Evolutionary conservation across 768 basidiomycete species (phyloP).

Genomic region (Lentinula raphanica): DNA sequence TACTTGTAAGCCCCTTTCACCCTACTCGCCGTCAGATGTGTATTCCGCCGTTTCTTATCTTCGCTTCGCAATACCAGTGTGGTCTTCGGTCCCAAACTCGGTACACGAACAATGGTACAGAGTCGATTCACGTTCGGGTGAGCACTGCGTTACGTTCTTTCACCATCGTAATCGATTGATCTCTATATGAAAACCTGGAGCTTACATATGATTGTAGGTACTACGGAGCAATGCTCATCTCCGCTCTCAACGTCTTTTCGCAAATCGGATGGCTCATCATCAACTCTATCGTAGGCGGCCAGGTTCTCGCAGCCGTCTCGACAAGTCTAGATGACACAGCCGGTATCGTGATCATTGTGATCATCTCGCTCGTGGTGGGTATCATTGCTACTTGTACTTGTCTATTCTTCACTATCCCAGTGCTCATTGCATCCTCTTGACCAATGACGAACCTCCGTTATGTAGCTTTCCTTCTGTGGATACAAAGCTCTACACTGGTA

Average conservation of each 20-base stretch:
- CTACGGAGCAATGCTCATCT: slow-evolving; percentile 48
- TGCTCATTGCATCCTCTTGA: too few relatives aligned
- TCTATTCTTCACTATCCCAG: neutral
- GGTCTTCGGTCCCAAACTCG: slow-evolving; percentile 76
- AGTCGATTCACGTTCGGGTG: slow-evolving; percentile 55
- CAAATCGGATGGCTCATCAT: slow-evolving; percentile 63
- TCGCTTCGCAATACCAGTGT: slow-evolving; percentile 21
- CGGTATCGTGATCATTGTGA: slow-evolving; percentile 36
- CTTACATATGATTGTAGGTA: slow-evolving; percentile 38
- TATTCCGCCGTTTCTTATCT: neutral
- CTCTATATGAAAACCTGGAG: too few relatives aligned
- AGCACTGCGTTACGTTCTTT: slow-evolving; percentile 19
- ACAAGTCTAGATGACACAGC: slow-evolving; percentile 25
- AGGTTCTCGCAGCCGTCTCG: slow-evolving; percentile 55
- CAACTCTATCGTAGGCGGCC: slow-evolving; percentile 65
- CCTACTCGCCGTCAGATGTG: neutral
- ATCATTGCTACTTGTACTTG: neutral
- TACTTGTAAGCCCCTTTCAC: slow-evolving; percentile 57
- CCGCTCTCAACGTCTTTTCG: slow-evolving; percentile 53
- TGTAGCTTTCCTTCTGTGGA: slow-evolving; percentile 56
- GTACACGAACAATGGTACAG: slow-evolving; percentile 77
- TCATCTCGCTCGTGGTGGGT: slow-evolving; percentile 32
- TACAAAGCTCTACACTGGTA: slow-evolving; percentile 59
- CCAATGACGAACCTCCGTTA: too few relatives aligned
- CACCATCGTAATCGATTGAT: neutral